phyloP scores from a whole-genome alignment of 495 filamentous ascomycete species.

The Podospora pseudopauciseta region DNA sequence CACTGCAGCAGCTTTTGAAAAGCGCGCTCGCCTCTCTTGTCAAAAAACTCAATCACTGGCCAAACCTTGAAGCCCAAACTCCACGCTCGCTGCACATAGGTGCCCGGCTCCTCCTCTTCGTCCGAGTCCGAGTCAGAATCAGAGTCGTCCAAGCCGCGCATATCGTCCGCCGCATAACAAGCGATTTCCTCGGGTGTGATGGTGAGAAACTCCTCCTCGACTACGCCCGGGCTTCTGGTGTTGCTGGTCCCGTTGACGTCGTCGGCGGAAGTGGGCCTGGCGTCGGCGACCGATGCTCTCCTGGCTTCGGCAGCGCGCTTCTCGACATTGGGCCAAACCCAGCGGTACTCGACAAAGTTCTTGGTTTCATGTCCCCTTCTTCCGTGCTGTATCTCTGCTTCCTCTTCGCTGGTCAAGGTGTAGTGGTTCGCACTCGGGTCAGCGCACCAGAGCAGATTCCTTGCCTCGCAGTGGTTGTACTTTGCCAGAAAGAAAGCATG shows the following conservation, averaged over 20 bases:
- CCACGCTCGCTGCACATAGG: constrained; percentile 8
- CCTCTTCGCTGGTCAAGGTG: constrained; percentile 17
- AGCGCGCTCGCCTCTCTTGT: not conserved
- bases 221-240: not conserved
- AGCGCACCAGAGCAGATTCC: constrained; percentile 29
- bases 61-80: constrained; percentile 19
- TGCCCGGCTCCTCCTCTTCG: not conserved
- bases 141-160: not conserved
- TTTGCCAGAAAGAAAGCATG: constrained; percentile 17
- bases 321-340: constrained; percentile 37
- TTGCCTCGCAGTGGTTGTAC: not conserved
- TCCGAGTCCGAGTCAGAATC: not conserved
- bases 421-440: constrained; percentile 22
- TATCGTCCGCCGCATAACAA: not conserved
- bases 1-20: constrained; percentile 16
- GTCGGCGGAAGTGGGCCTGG: not conserved
- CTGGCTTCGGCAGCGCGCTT: not conserved
- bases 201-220: not conserved
- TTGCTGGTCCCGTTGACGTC: not conserved
- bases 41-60: constrained; percentile 29
- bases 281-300: not conserved
- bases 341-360: constrained; percentile 22
- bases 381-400: not conserved
- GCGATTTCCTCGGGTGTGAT: not conserved
- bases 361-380: not conserved